These are phyloP conservation scores for Aphanomyces stellatus DNA, from an alignment of 352 stramenopile genomes.

Conservation along the genomic window DNA sequence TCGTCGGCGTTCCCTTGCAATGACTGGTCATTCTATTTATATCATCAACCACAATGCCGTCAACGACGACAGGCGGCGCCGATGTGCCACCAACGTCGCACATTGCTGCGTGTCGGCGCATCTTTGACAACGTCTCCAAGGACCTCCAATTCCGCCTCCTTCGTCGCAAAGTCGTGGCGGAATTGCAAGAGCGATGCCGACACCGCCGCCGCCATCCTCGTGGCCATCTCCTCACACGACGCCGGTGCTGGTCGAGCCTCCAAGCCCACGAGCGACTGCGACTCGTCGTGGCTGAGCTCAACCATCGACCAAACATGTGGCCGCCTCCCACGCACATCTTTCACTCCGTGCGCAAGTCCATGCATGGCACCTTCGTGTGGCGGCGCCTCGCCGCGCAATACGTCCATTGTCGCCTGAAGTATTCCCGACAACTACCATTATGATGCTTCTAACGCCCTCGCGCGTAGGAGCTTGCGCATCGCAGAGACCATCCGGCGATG, in stretches of 20 bases:
- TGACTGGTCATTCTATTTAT: too few species aligned
- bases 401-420: too few species aligned
- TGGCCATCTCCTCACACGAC: neutral
- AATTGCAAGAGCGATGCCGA: neutral
- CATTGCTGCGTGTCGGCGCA: neutral
- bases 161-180: slow-evolving; percentile 7
- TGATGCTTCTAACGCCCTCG: too few species aligned
- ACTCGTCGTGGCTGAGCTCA: neutral
- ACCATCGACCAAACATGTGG: neutral
- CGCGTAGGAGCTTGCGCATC: neutral
- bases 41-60: too few species aligned
- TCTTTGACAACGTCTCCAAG: neutral
- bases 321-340: too few species aligned
- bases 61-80: too few species aligned
- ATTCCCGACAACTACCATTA: too few species aligned
- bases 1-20: too few species aligned
- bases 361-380: too few species aligned
- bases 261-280: neutral
- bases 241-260: neutral
- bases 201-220: neutral
- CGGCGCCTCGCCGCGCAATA: too few species aligned
- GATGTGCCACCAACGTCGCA: too few species aligned
- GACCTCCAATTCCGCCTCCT: slow-evolving; percentile 2
- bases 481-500: neutral
- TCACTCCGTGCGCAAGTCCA: neutral